Percentiles rank a stretch among this genome's conserved stretches.
phyloP scores from a whole-genome alignment of 768 basidiomycete species.

The Russula brevipes region DNA sequence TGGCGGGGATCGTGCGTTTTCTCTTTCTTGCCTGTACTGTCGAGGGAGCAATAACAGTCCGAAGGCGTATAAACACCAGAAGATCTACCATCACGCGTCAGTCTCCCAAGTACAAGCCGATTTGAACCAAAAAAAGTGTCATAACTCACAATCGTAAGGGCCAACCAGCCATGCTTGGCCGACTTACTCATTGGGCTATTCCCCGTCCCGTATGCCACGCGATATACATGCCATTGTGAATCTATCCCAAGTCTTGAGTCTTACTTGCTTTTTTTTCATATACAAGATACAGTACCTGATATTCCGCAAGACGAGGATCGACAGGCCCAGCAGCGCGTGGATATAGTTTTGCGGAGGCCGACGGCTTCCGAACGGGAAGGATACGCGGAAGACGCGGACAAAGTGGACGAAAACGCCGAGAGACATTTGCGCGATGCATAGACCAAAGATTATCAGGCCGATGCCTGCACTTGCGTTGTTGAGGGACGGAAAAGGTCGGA shows the following conservation, averaged over 20 bases:
- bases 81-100: too few relatives aligned
- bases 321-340: slow-evolving; percentile 46
- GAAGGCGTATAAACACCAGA: too few relatives aligned
- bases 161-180: too few relatives aligned
- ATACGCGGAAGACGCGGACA: slow-evolving; percentile 36
- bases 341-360: slow-evolving; percentile 39
- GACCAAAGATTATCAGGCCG: slow-evolving; percentile 47
- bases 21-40: too few relatives aligned
- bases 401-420: slow-evolving; percentile 51
- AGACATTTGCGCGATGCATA: slow-evolving; percentile 48
- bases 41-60: too few relatives aligned
- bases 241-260: background rate
- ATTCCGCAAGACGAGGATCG: slow-evolving; percentile 50
- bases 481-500: too few relatives aligned
- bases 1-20: too few relatives aligned
- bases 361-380: slow-evolving; percentile 33
- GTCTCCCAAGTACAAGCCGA: too few relatives aligned
- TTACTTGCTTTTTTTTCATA: background rate
- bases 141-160: too few relatives aligned
- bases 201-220: background rate
- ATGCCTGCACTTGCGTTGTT: slow-evolving; percentile 33
- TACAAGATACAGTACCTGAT: slow-evolving; percentile 31
- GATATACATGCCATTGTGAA: slow-evolving; percentile 13
- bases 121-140: too few relatives aligned
- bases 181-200: too few relatives aligned